Evolutionary conservation across 2,329 filamentous ascomycete species (phyloP), one percentile per base, ranked within the genome.

Genomic region (Xylaria sp.): DNA sequence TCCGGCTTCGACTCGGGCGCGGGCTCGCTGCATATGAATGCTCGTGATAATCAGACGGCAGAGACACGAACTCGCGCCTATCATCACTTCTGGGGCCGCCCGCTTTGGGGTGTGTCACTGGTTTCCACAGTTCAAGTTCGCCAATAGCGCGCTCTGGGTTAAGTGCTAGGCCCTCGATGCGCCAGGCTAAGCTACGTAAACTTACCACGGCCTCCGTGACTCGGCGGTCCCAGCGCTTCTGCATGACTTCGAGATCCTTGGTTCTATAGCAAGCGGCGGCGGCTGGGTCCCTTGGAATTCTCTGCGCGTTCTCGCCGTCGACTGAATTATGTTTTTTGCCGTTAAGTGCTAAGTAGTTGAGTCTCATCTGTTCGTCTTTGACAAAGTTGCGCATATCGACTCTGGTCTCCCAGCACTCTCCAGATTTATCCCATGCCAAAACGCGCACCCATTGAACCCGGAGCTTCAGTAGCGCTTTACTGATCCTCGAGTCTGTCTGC

Each of bases 391-490:
- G 71, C 30, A 76, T 71, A 30, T 77, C 74, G 34, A 76, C 50
- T 9, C 53, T 1, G 4, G 70, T 53, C 60, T 74, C 69, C 67
- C 68, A 76, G 24, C 48, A 17, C 24, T 68, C 0, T 14, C 45
- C 60, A 56, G 73, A 61, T 4, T 57, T 42, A 74, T 77, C 62
- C 50, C 74, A 72, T n/a, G 83, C 76, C 2, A 80, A 66, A 61
- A 85, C 66, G 7, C 70, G 69, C 17, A 85, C 68, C 63, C 75
- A 76, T 65, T 80, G 80, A 63, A 80, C 78, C 11, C 78, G 76
- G 5, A 84, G 68, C 0, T 67, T 54, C 19, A 72, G 68, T 27
- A 84, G 73, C 3, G 78, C 78, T 0, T 70, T 19, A 14, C 78
- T 68, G 12, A 83, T 76, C 17, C 64, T 69, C 1, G 78, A 77